Conservation (phyloP, 306 rosid genomes). For the Boehmeria nivea region DNA sequence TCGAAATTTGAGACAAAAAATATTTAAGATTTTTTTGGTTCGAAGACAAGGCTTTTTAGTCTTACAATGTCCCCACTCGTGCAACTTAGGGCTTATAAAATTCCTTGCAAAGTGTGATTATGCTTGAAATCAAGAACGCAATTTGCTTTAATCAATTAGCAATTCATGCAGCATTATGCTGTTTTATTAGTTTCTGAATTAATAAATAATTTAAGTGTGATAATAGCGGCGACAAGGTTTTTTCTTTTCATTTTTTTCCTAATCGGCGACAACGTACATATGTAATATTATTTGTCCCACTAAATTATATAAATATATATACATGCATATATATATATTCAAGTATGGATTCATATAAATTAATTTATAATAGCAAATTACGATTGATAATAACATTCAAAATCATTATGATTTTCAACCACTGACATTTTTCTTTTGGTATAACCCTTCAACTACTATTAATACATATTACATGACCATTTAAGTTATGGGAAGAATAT, state of each 20-base stretch:
- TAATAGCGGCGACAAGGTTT: no score
- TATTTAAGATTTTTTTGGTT: not conserved
- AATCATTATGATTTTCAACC: no score
- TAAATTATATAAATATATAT: not conserved
- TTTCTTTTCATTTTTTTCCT: no score
- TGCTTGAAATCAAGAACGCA: not conserved
- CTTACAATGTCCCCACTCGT: conserved; percentile 4
- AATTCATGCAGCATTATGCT: not conserved
- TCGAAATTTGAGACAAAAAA: not conserved
- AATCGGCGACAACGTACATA: no score
- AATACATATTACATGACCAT: no score
- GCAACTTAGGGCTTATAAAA: not conserved
- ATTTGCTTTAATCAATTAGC: conserved; percentile 1
- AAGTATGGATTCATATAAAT: not conserved
- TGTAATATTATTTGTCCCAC: not conserved
- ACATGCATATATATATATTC: not conserved
- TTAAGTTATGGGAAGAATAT: no score
- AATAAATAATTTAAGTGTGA: no score
- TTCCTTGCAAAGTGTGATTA: not conserved
- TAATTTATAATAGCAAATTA: no score
- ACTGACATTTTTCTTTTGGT: no score
- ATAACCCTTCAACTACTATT: no score
- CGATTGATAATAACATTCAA: no score
- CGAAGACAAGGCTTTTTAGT: not conserved
- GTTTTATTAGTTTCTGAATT: not conserved